These are phyloP conservation scores for Choanephora cucurbitarum DNA, from an alignment of 371 early-diverging fungal species.

Conservation along the genomic window DNA sequence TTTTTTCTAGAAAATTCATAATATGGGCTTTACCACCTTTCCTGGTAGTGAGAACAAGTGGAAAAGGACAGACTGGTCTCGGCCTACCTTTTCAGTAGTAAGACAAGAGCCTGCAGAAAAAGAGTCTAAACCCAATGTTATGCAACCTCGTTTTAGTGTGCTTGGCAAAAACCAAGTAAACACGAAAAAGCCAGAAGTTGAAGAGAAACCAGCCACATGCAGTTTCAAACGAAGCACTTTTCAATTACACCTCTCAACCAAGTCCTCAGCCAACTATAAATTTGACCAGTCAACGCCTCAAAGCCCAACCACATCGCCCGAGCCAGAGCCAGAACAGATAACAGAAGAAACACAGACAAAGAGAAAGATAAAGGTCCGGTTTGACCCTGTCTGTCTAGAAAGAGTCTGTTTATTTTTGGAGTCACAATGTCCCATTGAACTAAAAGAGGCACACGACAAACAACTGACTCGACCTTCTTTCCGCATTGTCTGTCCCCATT, in stretches of 20 bases:
- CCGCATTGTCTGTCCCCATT: constrained; percentile 20
- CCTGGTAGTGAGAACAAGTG: constrained; percentile 18
- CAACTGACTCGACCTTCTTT: constrained; percentile 11
- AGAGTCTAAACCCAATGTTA: background rate
- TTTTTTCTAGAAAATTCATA: constrained; percentile 1
- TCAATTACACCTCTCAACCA: constrained; percentile 13
- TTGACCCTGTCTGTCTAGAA: constrained; percentile 58
- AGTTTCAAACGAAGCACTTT: constrained; percentile 11
- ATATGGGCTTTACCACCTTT: constrained; percentile 28
- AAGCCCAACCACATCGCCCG: constrained; percentile 3
- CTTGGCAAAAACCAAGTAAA: constrained; percentile 22
- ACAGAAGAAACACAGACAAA: background rate
- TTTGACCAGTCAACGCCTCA: constrained; percentile 5
- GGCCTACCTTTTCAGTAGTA: constrained; percentile 5
- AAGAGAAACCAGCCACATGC: constrained; percentile 3
- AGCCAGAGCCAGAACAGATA: background rate
- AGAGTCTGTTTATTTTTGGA: constrained; percentile 49
- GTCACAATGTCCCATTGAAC: constrained; percentile 47
- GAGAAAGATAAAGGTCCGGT: constrained; percentile 51
- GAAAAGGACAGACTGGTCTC: constrained; percentile 15
- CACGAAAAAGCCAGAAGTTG: constrained; percentile 1
- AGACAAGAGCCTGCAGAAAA: constrained; percentile 5
- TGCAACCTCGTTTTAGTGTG: constrained; percentile 24
- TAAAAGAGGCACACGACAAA: constrained; percentile 28
- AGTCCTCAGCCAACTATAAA: constrained; percentile 10